Evolutionary conservation across 306 rosid genomes (phyloP), one percentile per base, ranked within the genome.

Genomic region (Cucurbita maxima): DNA sequence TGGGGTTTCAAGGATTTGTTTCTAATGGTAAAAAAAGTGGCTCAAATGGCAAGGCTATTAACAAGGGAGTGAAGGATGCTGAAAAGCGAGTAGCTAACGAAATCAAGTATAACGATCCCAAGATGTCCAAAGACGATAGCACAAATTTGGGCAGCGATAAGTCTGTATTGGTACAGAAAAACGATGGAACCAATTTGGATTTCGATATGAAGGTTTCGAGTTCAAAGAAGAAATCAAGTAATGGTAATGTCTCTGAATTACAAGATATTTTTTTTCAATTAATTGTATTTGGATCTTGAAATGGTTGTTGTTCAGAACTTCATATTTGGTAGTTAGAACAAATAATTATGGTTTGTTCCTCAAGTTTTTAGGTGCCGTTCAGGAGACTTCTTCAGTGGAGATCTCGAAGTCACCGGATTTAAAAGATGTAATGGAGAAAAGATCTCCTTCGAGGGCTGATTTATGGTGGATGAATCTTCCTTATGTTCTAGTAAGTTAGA

Each of bases 401-500:
- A 81, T 59, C 60, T 76, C 18, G 47, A 66, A 79, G 57, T 82
- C 79, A 47, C 63, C 55, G 48, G 77, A 81, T 73, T 82, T 86
- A 18, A 76, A 71, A 74, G 82, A 70, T 55, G 44, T 16, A 58
- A 76, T 76, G 82, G 72, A 41, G 48, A 76, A 80, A 59, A 83
- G 48, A 14, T 55, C 73, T 77, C 81, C 52, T 43, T 60, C 43
- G 50, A 77, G 37, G 48, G 79, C 79, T 58, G 90, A 80, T 83
- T 61, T 68, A 38, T 89, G 97, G 97, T 90, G 96, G 98, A 77
- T 55, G 84, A 83, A 81, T 19, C 96, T 94, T 76, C 89, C 84
- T 77, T 87, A 83, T 78, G 97, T 88, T 85, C 85, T 90, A n/a
- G 98, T 94, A 82, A 34, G 96, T 84, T 13, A 30, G 36, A 44